Conservation (phyloP, 23 red algal genomes). For the Pyropia haitanensis region DNA sequence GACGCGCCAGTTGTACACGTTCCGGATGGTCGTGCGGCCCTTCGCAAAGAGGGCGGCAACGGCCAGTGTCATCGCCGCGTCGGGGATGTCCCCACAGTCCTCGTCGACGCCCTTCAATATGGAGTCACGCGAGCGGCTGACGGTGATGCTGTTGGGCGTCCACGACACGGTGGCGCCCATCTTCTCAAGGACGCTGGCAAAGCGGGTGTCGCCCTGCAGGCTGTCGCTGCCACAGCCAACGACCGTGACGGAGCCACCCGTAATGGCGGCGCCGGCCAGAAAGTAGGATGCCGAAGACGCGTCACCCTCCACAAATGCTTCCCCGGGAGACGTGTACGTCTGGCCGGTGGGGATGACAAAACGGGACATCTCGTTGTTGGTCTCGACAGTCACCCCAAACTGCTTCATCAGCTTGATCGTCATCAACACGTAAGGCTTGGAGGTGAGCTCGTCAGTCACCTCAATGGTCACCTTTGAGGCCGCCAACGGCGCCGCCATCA, state of each 20-base stretch:
- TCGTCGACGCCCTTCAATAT: slow-evolving; percentile 79
- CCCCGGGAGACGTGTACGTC: slow-evolving; percentile 56
- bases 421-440: slow-evolving; percentile 92
- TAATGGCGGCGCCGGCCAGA: slow-evolving; percentile 86
- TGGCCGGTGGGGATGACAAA: slow-evolving; percentile 57
- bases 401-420: slow-evolving; percentile 88
- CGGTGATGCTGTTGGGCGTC: slow-evolving; percentile 59
- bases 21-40: slow-evolving; percentile 70
- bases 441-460: slow-evolving; percentile 72
- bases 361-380: slow-evolving; percentile 25
- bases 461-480: slow-evolving; percentile 58
- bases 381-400: slow-evolving; percentile 76
- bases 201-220: slow-evolving; percentile 89
- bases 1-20: slow-evolving; percentile 97
- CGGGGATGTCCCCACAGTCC: slow-evolving; percentile 92
- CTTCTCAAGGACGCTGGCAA: slow-evolving; percentile 71
- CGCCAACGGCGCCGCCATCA: slow-evolving; percentile 91
- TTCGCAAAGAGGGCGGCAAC: slow-evolving; percentile 79
- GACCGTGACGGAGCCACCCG: slow-evolving; percentile 83
- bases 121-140: slow-evolving; percentile 27
- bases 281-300: slow-evolving; percentile 96
- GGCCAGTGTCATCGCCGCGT: slow-evolving; percentile 98
- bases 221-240: slow-evolving; percentile 72
- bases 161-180: slow-evolving; percentile 93
- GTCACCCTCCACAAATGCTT: slow-evolving; percentile 89